These are phyloP conservation scores for Prunella vulgaris DNA, from an alignment of 257 asterid genomes.

Conservation along the genomic window DNA sequence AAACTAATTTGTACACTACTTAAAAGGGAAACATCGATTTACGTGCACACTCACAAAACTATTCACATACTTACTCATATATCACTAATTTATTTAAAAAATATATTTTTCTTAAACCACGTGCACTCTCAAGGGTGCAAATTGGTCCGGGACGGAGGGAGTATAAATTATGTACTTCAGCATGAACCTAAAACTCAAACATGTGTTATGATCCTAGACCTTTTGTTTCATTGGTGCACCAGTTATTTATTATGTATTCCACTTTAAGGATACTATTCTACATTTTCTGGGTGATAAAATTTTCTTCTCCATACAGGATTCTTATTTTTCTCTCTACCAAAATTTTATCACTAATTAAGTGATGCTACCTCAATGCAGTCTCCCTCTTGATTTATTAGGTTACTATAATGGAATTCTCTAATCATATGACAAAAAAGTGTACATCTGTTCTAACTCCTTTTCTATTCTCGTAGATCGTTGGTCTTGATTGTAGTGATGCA, in stretches of 20 bases:
- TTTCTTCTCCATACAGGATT: background rate
- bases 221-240: slow-evolving; percentile 11
- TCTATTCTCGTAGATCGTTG: slow-evolving; percentile 63
- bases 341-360: background rate
- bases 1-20: no score
- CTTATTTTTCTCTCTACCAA: background rate
- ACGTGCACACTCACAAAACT: no score
- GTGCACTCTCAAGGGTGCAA: no score
- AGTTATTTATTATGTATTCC: background rate
- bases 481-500: slow-evolving; percentile 92
- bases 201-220: background rate
- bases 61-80: no score
- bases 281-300: background rate
- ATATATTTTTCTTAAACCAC: no score
- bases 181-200: slow-evolving; percentile 1
- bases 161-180: background rate
- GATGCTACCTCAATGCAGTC: background rate
- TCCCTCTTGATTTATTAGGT: background rate
- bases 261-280: background rate
- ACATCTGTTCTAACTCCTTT: slow-evolving; percentile 11
- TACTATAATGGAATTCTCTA: background rate
- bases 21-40: no score
- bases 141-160: no score
- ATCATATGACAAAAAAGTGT: slow-evolving; percentile 5
- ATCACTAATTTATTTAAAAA: no score